A percentile compares a stretch with the other conserved stretches of the same genome.
phyloP scores from a whole-genome alignment of 805 yeast genomes.

The Candida silvatica region DNA sequence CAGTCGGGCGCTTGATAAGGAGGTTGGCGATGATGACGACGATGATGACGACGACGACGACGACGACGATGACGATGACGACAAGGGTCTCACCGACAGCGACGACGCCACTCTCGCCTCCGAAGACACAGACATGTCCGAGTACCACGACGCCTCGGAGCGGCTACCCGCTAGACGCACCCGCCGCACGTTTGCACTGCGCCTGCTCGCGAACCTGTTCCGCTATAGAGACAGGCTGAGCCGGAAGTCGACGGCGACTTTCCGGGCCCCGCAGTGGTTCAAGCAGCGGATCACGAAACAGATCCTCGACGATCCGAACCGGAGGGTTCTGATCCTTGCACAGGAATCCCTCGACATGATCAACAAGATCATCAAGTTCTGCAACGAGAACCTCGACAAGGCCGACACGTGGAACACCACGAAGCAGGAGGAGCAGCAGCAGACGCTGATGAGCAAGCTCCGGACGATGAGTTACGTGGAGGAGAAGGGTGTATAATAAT shows the following conservation, averaged over 20 bases:
- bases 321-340: conserved; percentile 72
- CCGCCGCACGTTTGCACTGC: conserved; percentile 13
- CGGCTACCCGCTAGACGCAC: background rate
- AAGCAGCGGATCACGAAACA: conserved; percentile 20
- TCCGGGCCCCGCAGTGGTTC: conserved; percentile 17
- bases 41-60: conserved; percentile 10
- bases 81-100: conserved; percentile 6
- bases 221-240: conserved; percentile 14
- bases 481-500: no score
- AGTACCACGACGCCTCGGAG: conserved; percentile 6
- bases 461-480: conserved; percentile 17
- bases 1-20: conserved; percentile 4
- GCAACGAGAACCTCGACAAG: conserved; percentile 73
- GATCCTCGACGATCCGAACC: conserved; percentile 39
- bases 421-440: conserved; percentile 21
- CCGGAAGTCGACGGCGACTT: conserved; percentile 5
- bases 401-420: conserved; percentile 71
- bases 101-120: conserved; percentile 8
- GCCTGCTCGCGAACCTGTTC: conserved; percentile 21
- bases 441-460: conserved; percentile 18
- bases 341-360: conserved; percentile 87
- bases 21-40: conserved; percentile 15
- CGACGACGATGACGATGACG: conserved; percentile 5
- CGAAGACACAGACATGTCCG: conserved; percentile 12
- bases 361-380: conserved; percentile 69